Evolutionary conservation across 2,329 filamentous ascomycete genomes (phyloP), one percentile per base, ranked within the genome.

Genomic region (Fonsecaea monophora): DNA sequence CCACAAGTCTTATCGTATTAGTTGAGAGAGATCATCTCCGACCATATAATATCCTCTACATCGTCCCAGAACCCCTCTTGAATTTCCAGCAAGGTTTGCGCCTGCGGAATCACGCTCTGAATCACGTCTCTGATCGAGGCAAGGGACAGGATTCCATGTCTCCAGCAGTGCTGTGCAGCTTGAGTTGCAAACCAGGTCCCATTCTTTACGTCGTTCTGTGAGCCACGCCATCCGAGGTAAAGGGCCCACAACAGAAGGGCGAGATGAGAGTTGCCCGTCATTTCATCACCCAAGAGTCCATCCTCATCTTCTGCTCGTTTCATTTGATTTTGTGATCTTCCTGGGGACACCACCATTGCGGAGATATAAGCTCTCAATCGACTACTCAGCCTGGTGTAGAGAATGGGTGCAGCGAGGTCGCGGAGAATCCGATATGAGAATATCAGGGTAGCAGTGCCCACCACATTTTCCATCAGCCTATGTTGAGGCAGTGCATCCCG

Each of bases 211-310:
- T 62, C n/a, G 18, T 37, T 56, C 18, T 50, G 40, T n/a, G 62
- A 65, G 2, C 59, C 61, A 12, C 53, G 61, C 58, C 65, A 64
- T 13, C 67, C 67, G 6, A 69, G n/a, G 40, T 60, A 58, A n/a
- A 69, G 38, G 8, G 66, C 50, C 67, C 67, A 69, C 30, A 67
- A 50, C 35, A 69, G 21, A 18, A 67, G 10, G 6, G 67, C 53
- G 6, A 61, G 21, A 25, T 42, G 61, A 45, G 18, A 38, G n/a
- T 54, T 48, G 13, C 38, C 37, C 59, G 54, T 2, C n/a, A 30
- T 8, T 1, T 53, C 13, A 50, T 30, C 45, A 30, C 8, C 45
- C 9, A 50, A 21, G 45, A 50, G 18, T 21, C 25, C 18, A 30
- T 15, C 45, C 45, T 50, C 45, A 30, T 9, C 4, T 30, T 4